A percentile compares a stretch with the other conserved stretches of the same genome.
phyloP scores from a whole-genome alignment of 768 basidiomycete species.

The Nidularia pulvinata region DNA sequence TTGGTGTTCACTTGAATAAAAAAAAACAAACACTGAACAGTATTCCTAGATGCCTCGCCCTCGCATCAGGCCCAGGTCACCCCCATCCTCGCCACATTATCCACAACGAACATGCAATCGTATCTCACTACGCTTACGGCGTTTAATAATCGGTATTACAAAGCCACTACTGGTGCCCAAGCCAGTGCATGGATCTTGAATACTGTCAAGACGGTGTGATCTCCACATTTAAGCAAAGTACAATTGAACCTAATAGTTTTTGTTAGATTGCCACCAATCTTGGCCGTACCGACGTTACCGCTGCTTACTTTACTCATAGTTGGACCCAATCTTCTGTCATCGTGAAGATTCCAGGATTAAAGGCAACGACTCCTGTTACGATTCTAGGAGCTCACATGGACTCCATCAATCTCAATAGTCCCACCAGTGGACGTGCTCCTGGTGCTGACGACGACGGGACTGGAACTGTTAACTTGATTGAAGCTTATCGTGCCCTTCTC shows the following conservation, averaged over 20 bases:
- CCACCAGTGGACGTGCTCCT: slow-evolving; percentile 38
- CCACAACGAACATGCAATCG: slow-evolving; percentile 28
- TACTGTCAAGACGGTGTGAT: slow-evolving; percentile 16
- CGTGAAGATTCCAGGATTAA: slow-evolving; percentile 30
- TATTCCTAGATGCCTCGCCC: slow-evolving; percentile 21
- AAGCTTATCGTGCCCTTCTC: slow-evolving; percentile 37
- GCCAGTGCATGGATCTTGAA: slow-evolving; percentile 36
- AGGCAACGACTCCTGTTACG: slow-evolving; percentile 22
- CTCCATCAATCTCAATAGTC: slow-evolving; percentile 35
- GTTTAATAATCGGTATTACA: slow-evolving; percentile 44
- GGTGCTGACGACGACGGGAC: slow-evolving; percentile 52
- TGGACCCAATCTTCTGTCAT: slow-evolving; percentile 32
- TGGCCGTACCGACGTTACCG: slow-evolving; percentile 23
- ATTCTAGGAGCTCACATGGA: slow-evolving; percentile 43
- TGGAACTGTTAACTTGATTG: slow-evolving; percentile 41
- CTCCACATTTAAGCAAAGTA: not conserved
- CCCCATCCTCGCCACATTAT: slow-evolving; percentile 22
- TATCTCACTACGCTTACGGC: slow-evolving; percentile 31
- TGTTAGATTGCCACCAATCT: slow-evolving; percentile 17
- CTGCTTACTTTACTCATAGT: slow-evolving; percentile 24
- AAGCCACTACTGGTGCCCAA: slow-evolving; percentile 28
- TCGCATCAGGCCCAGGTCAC: slow-evolving; percentile 23
- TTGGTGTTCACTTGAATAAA: not conserved
- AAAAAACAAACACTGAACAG: not conserved
- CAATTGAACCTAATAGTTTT: not conserved